Evolutionary conservation across 1,284 basidiomycete genomes (phyloP), one percentile per base, ranked within the genome.

Genomic region (Athelia sp.): DNA sequence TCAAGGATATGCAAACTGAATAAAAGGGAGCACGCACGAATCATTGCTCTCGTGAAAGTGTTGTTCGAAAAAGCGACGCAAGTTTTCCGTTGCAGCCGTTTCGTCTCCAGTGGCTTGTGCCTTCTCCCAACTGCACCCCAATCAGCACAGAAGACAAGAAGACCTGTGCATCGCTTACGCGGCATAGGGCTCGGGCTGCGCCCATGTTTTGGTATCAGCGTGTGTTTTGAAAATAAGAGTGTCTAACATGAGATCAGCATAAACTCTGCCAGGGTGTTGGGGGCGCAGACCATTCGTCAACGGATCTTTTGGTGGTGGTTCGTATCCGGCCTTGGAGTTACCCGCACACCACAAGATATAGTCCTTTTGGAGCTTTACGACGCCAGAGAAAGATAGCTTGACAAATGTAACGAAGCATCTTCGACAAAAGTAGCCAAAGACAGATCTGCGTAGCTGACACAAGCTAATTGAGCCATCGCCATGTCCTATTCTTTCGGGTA

Each of bases 41-140:
- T 91, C 88, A 53, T 80, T 84, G 18, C 72, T 75, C 47, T 85
- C 81, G 56, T 89, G 84, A 58, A 91, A 91, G 56, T 80, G 82
- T 55, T 91, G 88, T 59, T 91, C 88, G 55, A 91, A 91, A 62
- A 87, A 91, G 46, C 79, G 69, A 35, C 87, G 76, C 36, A 91
- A 63, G 55, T 79, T 83, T 56, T 90, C 88, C 3, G 78, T 73
- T 0, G 87, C 85, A 10, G 76, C 58, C 40, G 78, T 80, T 51
- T 81, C 82, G 61, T 91, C 87, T 0, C 85, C 86, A 4, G 77
- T 76, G 11, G 75, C 71, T 24, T 74, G 60, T 13, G 76, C 79
- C 51, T 77, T 78, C 58, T 87, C 79, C 73, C 79, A 90, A 2
- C 88, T 91, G 53, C 11, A 11, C n/a, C 32, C n/a, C n/a, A 34